phyloP scores from a whole-genome alignment of 2,329 filamentous ascomycete species.

The Colletotrichum gigasporum region DNA sequence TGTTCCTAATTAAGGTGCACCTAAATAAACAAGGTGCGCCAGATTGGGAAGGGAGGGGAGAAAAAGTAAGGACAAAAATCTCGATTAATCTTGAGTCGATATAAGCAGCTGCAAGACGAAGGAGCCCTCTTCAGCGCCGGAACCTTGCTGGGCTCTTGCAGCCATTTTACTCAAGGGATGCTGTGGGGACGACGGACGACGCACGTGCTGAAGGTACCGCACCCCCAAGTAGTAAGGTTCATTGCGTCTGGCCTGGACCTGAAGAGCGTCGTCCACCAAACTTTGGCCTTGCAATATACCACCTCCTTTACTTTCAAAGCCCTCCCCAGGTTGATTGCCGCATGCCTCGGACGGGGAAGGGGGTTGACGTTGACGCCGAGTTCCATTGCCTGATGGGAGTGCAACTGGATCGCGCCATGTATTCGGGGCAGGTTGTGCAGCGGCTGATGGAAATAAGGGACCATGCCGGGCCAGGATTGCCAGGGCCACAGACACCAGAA shows the following conservation, averaged over 20 bases:
- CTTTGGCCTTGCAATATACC: neutral
- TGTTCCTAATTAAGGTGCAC: neutral
- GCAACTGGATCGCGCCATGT: too few relatives aligned
- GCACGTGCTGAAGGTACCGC: neutral
- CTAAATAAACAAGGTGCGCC: neutral
- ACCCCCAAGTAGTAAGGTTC: neutral
- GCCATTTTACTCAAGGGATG: neutral
- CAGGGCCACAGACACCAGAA: constrained; percentile 1
- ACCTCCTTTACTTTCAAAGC: neutral
- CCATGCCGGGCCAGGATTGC: neutral
- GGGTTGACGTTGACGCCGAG: too few relatives aligned
- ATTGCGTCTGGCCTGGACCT: neutral
- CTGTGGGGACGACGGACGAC: neutral
- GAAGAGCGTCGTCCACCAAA: constrained; percentile 11
- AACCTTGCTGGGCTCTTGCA: constrained; percentile 3
- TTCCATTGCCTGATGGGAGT: too few relatives aligned
- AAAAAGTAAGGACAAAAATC: neutral
- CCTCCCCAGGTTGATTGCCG: neutral
- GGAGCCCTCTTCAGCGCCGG: neutral
- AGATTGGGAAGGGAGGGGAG: neutral
- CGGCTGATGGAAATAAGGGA: too few relatives aligned
- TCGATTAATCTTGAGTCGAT: neutral
- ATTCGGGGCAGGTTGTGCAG: too few relatives aligned
- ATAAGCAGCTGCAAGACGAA: constrained; percentile 1
- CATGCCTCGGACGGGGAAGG: neutral